Conservation (phyloP, 768 basidiomycete species). For the Cystoderma amianthinum region DNA sequence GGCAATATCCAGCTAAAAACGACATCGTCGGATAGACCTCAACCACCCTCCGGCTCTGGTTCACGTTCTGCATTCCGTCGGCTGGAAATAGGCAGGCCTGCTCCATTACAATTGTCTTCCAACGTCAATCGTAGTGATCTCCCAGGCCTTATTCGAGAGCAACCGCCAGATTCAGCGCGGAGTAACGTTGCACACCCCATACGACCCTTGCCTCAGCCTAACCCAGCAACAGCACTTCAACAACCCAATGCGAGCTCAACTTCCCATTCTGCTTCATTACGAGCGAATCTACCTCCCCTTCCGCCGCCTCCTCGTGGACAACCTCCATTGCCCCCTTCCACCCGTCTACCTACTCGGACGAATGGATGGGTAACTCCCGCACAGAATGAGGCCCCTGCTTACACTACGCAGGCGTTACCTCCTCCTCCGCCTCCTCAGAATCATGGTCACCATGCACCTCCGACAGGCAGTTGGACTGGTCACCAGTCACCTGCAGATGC, state of each 20-base stretch:
- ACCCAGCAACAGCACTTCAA: conserved; percentile 19
- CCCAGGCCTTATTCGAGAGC: conserved; percentile 66
- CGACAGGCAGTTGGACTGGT: conserved; percentile 32
- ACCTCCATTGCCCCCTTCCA: conserved; percentile 46
- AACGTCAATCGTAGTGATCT: conserved; percentile 52
- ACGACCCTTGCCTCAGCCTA: conserved; percentile 46
- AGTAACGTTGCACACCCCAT: conserved; percentile 19
- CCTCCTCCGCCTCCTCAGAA: conserved; percentile 28
- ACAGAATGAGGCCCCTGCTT: conserved; percentile 43
- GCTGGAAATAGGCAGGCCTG: conserved; percentile 62
- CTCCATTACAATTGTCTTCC: conserved; percentile 70
- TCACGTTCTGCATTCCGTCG: conserved; percentile 33
- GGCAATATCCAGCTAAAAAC: conserved; percentile 7
- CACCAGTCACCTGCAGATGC: conserved; percentile 60
- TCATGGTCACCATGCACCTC: conserved; percentile 36
- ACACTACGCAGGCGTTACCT: conserved; percentile 34
- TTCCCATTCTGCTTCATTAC: conserved; percentile 22
- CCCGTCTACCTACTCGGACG: conserved; percentile 28
- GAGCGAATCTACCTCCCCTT: conserved; percentile 54
- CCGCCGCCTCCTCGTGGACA: conserved; percentile 66
- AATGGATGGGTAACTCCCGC: conserved; percentile 49
- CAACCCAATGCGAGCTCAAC: conserved; percentile 24
- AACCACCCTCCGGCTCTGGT: too few species aligned
- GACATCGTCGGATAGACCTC: too few species aligned
- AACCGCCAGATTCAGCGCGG: conserved; percentile 49